These are phyloP conservation scores for Melampsora larici-populina DNA, from an alignment of 1,284 basidiomycete genomes.

Conservation along the genomic window DNA sequence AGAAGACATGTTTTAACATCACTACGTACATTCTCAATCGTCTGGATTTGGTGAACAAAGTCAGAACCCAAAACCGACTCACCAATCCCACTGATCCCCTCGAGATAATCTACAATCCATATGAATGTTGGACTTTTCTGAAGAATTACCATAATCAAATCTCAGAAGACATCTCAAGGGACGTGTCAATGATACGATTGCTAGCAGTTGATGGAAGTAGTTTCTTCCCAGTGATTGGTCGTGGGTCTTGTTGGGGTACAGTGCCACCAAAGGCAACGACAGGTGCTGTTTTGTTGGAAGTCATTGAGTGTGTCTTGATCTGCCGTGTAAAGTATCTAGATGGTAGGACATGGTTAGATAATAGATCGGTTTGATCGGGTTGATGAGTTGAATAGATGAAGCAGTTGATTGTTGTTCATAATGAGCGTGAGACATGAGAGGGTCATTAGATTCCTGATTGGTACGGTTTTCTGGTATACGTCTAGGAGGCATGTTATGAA, in stretches of 20 bases:
- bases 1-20: too few relatives aligned
- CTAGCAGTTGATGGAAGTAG: not conserved
- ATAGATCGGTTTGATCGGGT: slow-evolving; percentile 4
- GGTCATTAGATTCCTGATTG: too few relatives aligned
- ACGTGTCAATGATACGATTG: not conserved
- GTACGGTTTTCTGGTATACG: too few relatives aligned
- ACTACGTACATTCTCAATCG: too few relatives aligned
- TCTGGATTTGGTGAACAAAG: too few relatives aligned
- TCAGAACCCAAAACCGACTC: too few relatives aligned
- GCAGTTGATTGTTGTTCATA: not conserved
- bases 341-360: not conserved
- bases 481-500: too few relatives aligned
- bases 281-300: not conserved
- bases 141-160: too few relatives aligned
- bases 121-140: too few relatives aligned
- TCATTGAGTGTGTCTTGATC: slow-evolving; percentile 30
- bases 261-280: slow-evolving; percentile 1
- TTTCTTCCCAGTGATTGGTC: not conserved
- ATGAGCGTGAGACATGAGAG: not conserved
- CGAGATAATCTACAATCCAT: too few relatives aligned
- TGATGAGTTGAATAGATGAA: not conserved
- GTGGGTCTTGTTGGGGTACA: slow-evolving; percentile 3
- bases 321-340: slow-evolving; percentile 3
- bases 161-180: not conserved
- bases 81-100: too few relatives aligned